These are phyloP conservation scores for Lactarius sanguifluus DNA, from an alignment of 768 basidiomycete genomes.

Conservation along the genomic window DNA sequence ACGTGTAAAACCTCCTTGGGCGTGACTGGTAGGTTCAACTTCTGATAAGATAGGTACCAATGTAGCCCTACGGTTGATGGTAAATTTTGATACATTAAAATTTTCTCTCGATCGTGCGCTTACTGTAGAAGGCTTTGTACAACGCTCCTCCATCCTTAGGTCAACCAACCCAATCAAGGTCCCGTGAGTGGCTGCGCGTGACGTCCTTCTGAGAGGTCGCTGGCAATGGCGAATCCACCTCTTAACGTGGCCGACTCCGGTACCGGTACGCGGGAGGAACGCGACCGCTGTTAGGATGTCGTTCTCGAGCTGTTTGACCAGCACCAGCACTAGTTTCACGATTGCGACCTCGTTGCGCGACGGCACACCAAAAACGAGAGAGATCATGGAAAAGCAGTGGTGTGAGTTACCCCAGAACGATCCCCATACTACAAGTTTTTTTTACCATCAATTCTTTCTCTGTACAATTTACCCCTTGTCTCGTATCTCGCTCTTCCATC, in stretches of 20 bases:
- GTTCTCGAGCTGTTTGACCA: slow-evolving; percentile 80
- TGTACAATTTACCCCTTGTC: slow-evolving; percentile 25
- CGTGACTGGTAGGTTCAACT: background rate
- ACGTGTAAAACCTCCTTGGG: background rate
- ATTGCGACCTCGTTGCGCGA: slow-evolving; percentile 87
- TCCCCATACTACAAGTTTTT: slow-evolving; percentile 20
- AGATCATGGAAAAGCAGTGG: slow-evolving; percentile 70
- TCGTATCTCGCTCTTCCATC: slow-evolving; percentile 30
- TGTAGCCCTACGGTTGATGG: background rate
- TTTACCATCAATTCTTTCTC: slow-evolving; percentile 21
- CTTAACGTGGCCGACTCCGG: slow-evolving; percentile 73
- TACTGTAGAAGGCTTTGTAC: background rate
- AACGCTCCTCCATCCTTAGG: background rate
- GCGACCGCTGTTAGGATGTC: slow-evolving; percentile 71
- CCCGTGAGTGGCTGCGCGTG: slow-evolving; percentile 15
- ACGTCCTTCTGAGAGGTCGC: slow-evolving; percentile 28
- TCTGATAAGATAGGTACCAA: slow-evolving; percentile 3
- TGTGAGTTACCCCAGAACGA: slow-evolving; percentile 45
- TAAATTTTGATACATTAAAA: slow-evolving; percentile 20
- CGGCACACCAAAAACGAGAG: slow-evolving; percentile 54
- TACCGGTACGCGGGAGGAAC: slow-evolving; percentile 81
- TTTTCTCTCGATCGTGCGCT: background rate
- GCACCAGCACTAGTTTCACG: slow-evolving; percentile 84
- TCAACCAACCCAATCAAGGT: slow-evolving; percentile 20
- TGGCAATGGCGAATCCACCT: slow-evolving; percentile 79